Evolutionary conservation across 2,329 filamentous ascomycete genomes (phyloP), one percentile per base, ranked within the genome.

Genomic region (Immersiporthe knoxdaviesiana): DNA sequence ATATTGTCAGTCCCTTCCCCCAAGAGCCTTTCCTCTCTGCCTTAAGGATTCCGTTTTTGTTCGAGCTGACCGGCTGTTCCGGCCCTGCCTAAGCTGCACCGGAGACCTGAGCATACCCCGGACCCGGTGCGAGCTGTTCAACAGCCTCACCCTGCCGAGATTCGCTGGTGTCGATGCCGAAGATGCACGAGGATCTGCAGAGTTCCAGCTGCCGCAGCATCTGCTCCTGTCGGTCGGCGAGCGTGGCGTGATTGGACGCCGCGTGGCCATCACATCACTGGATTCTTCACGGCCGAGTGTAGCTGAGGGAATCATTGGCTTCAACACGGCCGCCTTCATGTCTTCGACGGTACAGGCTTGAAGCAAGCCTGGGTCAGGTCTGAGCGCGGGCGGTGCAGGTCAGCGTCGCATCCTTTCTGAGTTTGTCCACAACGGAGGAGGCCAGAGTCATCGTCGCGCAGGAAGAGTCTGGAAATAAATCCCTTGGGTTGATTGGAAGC

Each of bases 281-380:
- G 56, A 30, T 16, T 30, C 56, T 16, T 27, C 61, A 10, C 27
- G 30, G 30, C 44, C 21, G 10, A 47, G 54, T 41, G 11, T 67
- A 37, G 70, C 68, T 21, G 70, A 72, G 41, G 70, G 70, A 3
- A 67, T 72, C 12, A 68, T 72, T 27, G 68, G 70, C 18, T 72
- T 70, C 68, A 72, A 72, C 47, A 68, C 62, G 27, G 50, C 47
- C 39, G 24, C 67, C 5, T 14, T 62, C 18, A 1, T 27, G 59
- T 44, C 35, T 3, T 62, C 4, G 35, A n/a, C 37, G 59, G 16
- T n/a, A 14, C 37, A 44, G 37, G n/a, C 59, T 41, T 61, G 59
- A 61, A n/a, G 21, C 10, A 16, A 21, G 41, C 6, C 41, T 27
- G n/a, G 24, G 18, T 44, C 24, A n/a, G n/a, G n/a, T 54, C 24